phyloP scores from a whole-genome alignment of 1,284 basidiomycete species.

The Rhodofomes roseus region DNA sequence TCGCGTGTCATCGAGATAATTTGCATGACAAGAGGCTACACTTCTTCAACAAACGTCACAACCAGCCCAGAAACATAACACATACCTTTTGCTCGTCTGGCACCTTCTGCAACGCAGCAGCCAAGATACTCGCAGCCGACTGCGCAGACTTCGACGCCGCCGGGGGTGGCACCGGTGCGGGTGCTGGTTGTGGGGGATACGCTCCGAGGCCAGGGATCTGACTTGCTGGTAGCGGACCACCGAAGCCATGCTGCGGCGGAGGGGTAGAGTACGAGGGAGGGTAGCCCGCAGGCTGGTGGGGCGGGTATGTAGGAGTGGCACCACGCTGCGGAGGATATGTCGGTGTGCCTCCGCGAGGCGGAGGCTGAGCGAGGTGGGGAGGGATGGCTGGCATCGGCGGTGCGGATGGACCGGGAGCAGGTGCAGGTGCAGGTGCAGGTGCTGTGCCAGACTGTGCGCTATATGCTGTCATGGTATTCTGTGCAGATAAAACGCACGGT shows the following conservation, averaged over 20 bases:
- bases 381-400: constrained; percentile 27
- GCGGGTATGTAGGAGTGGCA: constrained; percentile 5
- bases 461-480: constrained; percentile 22
- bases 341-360: constrained; percentile 23
- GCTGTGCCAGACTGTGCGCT: constrained; percentile 15
- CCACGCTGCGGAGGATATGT: constrained; percentile 25
- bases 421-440: constrained; percentile 16
- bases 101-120: constrained; percentile 53
- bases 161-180: constrained; percentile 7
- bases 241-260: constrained; percentile 12
- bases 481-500: background rate
- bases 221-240: background rate
- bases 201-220: constrained; percentile 10
- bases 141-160: constrained; percentile 8
- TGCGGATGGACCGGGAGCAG: constrained; percentile 21
- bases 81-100: constrained; percentile 68
- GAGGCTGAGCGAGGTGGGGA: constrained; percentile 38
- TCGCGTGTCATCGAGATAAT: constrained; percentile 69
- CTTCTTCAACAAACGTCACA: background rate
- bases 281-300: background rate
- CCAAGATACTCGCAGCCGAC: constrained; percentile 21
- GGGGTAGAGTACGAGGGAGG: constrained; percentile 10
- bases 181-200: constrained; percentile 11
- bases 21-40: constrained; percentile 61
- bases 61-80: background rate